These are phyloP conservation scores for Lactarius trivialis DNA, from an alignment of 768 basidiomycete species.

Conservation along the genomic window DNA sequence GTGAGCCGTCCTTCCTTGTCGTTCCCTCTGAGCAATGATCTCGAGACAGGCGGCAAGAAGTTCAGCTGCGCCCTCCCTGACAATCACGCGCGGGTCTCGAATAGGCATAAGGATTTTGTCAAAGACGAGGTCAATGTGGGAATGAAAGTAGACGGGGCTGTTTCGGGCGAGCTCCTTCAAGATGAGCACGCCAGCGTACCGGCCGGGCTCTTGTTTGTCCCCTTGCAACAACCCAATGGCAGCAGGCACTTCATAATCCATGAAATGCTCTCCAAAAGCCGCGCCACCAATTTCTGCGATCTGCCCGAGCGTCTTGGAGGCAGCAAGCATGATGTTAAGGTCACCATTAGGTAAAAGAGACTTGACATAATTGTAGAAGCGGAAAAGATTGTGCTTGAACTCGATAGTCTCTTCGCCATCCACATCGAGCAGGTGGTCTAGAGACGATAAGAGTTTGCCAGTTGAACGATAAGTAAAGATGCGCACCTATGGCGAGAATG, in stretches of 20 bases:
- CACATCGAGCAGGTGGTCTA: slow-evolving; percentile 69
- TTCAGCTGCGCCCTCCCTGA: slow-evolving; percentile 89
- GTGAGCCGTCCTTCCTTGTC: slow-evolving; percentile 57
- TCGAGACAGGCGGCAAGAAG: slow-evolving; percentile 89
- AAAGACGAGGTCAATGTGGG: slow-evolving; percentile 81
- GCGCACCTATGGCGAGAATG: slow-evolving; percentile 76
- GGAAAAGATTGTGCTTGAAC: slow-evolving; percentile 72
- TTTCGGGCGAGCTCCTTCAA: slow-evolving; percentile 89
- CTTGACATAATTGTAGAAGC: slow-evolving; percentile 90
- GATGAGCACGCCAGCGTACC: slow-evolving; percentile 92
- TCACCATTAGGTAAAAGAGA: slow-evolving; percentile 87
- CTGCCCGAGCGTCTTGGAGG: slow-evolving; percentile 85
- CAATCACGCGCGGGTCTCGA: slow-evolving; percentile 81
- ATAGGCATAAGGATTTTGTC: slow-evolving; percentile 90
- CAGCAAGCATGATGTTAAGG: slow-evolving; percentile 88
- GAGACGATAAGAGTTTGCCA: slow-evolving; percentile 23
- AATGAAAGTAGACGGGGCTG: slow-evolving; percentile 81
- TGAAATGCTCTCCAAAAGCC: slow-evolving; percentile 81
- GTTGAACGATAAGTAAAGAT: not conserved
- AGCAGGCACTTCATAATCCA: slow-evolving; percentile 82
- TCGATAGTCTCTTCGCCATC: slow-evolving; percentile 78
- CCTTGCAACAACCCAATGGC: slow-evolving; percentile 76
- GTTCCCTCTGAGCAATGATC: slow-evolving; percentile 72
- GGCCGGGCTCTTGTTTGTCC: slow-evolving; percentile 67
- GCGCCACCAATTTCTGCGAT: slow-evolving; percentile 81